These are phyloP conservation scores for Knoxdaviesia proteae DNA, from an alignment of 2,329 filamentous ascomycete species.

Conservation along the genomic window DNA sequence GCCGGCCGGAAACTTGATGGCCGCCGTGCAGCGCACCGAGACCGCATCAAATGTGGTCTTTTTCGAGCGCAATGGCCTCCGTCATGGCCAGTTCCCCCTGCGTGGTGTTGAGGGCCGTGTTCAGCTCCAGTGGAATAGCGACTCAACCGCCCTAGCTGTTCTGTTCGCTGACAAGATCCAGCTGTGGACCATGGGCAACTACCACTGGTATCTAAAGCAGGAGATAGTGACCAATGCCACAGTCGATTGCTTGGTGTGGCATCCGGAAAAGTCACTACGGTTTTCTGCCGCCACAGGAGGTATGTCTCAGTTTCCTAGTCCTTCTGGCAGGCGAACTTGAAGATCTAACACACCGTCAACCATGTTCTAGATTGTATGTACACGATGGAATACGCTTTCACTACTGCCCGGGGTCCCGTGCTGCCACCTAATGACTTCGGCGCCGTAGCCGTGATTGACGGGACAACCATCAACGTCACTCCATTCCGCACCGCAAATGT, in stretches of 20 bases:
- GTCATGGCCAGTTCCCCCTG: conserved; percentile 87
- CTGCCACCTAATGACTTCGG: conserved; percentile 56
- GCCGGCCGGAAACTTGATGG: conserved; percentile 74
- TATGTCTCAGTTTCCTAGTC: conserved; percentile 11
- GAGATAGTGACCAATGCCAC: conserved; percentile 36
- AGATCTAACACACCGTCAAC: too few relatives aligned
- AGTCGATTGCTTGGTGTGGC: conserved; percentile 40
- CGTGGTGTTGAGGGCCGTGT: conserved; percentile 45
- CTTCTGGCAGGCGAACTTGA: too few relatives aligned
- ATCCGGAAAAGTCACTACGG: conserved; percentile 63
- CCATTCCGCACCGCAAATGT: conserved; percentile 68
- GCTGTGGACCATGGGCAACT: conserved; percentile 92
- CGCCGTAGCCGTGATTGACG: conserved; percentile 67
- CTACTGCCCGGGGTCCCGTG: conserved; percentile 47
- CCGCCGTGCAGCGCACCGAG: conserved; percentile 58
- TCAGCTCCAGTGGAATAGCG: conserved; percentile 65
- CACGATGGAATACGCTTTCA: conserved; percentile 40
- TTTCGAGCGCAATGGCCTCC: conserved; percentile 89
- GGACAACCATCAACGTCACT: conserved; percentile 59
- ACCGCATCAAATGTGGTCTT: conserved; percentile 55
- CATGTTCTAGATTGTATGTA: conserved; percentile 1
- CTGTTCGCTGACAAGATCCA: conserved; percentile 55
- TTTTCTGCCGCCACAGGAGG: conserved; percentile 34
- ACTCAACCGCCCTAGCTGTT: conserved; percentile 82
- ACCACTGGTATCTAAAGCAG: conserved; percentile 95